Evolutionary conservation across 2,329 filamentous ascomycete species (phyloP).

Genomic region (Tetracladium maxilliforme): DNA sequence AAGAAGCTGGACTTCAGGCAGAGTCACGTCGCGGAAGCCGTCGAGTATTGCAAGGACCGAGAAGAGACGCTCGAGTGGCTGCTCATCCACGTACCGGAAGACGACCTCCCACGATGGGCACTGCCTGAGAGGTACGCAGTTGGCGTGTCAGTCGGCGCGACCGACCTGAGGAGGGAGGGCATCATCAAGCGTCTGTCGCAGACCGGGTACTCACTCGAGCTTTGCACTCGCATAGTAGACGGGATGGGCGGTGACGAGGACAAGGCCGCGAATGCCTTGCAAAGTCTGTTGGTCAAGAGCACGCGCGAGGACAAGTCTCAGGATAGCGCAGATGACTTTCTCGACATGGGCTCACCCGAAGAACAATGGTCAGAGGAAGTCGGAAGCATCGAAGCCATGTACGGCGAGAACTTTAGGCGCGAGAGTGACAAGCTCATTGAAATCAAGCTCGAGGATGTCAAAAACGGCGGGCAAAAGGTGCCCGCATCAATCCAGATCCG

Average conservation of each 20-base stretch:
- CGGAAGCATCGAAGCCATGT: constrained; percentile 72
- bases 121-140: constrained; percentile 85
- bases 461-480: constrained; percentile 31
- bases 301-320: constrained; percentile 23
- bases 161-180: constrained; percentile 66
- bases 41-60: constrained; percentile 73
- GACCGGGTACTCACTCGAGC: constrained; percentile 72
- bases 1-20: constrained; percentile 70
- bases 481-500: constrained; percentile 50
- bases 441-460: constrained; percentile 41
- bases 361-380: constrained; percentile 78
- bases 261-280: constrained; percentile 64
- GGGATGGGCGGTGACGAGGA: constrained; percentile 57
- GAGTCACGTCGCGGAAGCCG: constrained; percentile 81
- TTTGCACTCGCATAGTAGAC: constrained; percentile 68
- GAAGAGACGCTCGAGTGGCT: constrained; percentile 95
- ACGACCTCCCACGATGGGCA: constrained; percentile 87
- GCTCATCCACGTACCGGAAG: constrained; percentile 90
- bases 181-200: constrained; percentile 69
- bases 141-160: constrained; percentile 73
- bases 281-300: constrained; percentile 33
- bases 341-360: constrained; percentile 33
- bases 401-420: constrained; percentile 57
- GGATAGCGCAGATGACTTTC: constrained; percentile 19
- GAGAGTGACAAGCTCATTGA: too few species aligned